Base-by-base conservation (phyloP, 2,329 filamentous ascomycete species). In the Cercospora nicotianae region DNA sequence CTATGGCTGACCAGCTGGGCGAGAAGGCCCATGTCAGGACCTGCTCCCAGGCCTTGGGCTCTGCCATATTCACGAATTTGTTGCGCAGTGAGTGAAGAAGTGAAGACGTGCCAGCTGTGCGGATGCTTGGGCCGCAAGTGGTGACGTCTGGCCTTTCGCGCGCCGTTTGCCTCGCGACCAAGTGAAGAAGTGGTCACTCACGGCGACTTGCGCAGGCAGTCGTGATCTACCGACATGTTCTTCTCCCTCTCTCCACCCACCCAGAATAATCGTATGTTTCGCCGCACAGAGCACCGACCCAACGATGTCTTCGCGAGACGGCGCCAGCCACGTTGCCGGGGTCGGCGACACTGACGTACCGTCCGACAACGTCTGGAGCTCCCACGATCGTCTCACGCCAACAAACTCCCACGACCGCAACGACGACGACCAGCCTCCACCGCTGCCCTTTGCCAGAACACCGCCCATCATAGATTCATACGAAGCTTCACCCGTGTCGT, bases 1-100 rank as follows among this genome's bases (percentile, higher is more conserved):
- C 73, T 75, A 98, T 86, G 67, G 82, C 80, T 8, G 80, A 79
- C 28, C 79, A 75, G 48, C 78, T 77, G 3, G 83, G 82, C 61
- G 81, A 81, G 67, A 84, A 80, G 39, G 81, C 79, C 73, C 80
- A 81, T 16, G 83, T 84, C 55, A 81, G 77, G 81, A 81, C 84
- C 30, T 74, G 59, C 48, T 68, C 63, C 48, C 64, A 60, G 28
- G 60, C 67, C 26, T 51, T 36, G 9, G 33, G 63, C 18, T 59
- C 20, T 6, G 67, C 67, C 67, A 68, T 68, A 10, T 45, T 39
- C 28, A 28, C 33, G 18, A 7, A 36, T 33, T 28, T 63, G 28
- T 51, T 30, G 31, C n/a, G 55, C 28, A 36, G 31, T 36, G 55
- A 36, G 20, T 8, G 55, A 13, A 30, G 3, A 23, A 58, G 30